phyloP scores from a whole-genome alignment of 352 stramenopile genomes.

The Phytophthora lateralis region DNA sequence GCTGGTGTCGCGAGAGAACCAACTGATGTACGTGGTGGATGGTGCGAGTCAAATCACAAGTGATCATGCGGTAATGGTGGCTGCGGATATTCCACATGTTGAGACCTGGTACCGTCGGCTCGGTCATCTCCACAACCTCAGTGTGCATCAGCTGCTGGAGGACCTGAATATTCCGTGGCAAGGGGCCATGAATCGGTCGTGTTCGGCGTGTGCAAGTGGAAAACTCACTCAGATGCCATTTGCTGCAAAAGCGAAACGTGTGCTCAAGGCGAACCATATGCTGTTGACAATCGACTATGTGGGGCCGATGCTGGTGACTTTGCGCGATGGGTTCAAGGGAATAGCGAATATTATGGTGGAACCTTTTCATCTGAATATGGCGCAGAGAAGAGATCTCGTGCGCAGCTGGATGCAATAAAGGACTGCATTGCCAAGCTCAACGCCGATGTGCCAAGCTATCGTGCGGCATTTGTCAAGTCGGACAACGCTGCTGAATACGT shows the following conservation, averaged over 20 bases:
- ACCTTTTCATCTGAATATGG: background rate
- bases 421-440: background rate
- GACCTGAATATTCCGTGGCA: background rate
- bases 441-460: background rate
- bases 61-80: background rate
- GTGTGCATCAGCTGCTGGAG: slow-evolving; percentile 3
- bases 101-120: slow-evolving; percentile 6
- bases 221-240: slow-evolving; percentile 7
- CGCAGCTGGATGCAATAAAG: background rate
- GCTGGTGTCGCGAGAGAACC: background rate
- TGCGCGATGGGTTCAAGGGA: background rate
- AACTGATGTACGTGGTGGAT: slow-evolving; percentile 6
- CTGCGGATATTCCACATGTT: slow-evolving; percentile 1
- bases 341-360: background rate
- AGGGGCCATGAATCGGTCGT: slow-evolving; percentile 5
- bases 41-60: background rate
- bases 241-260: background rate
- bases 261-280: slow-evolving; percentile 14
- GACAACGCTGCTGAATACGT: background rate
- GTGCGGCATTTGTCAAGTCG: background rate
- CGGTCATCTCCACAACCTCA: slow-evolving; percentile 10
- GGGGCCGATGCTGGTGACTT: background rate
- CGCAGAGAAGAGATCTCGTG: background rate
- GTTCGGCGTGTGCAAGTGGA: slow-evolving; percentile 7
- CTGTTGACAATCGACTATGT: slow-evolving; percentile 8